These are phyloP conservation scores for Globisporangium ultimum DNA, from an alignment of 352 stramenopile genomes.

Conservation along the genomic window DNA sequence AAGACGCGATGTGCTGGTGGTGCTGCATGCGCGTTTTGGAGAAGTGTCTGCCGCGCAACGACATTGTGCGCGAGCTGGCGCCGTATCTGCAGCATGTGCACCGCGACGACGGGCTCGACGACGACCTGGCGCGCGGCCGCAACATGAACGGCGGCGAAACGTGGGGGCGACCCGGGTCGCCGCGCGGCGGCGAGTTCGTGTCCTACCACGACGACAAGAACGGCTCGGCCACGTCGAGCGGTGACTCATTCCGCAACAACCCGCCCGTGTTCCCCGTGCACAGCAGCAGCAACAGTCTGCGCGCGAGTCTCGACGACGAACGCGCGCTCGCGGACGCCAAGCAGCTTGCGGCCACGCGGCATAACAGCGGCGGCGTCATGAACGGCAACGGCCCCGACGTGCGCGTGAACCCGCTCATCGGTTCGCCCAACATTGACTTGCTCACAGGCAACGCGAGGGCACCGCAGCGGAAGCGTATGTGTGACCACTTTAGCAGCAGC, in stretches of 20 bases:
- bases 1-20: conserved; percentile 86
- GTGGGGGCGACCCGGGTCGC: conserved; percentile 42
- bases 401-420: conserved; percentile 7
- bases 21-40: conserved; percentile 87
- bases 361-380: background rate
- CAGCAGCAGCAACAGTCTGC: background rate
- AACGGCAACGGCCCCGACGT: conserved; percentile 12
- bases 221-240: conserved; percentile 39
- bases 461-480: conserved; percentile 16
- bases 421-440: conserved; percentile 13
- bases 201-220: conserved; percentile 52
- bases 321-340: conserved; percentile 24
- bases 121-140: conserved; percentile 14
- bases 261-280: conserved; percentile 32
- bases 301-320: conserved; percentile 18
- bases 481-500: conserved; percentile 13
- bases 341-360: conserved; percentile 13
- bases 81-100: conserved; percentile 86
- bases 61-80: conserved; percentile 84
- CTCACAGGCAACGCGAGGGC: background rate
- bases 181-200: conserved; percentile 41
- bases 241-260: conserved; percentile 59
- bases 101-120: conserved; percentile 61
- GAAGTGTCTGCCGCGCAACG: conserved; percentile 82
- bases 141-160: conserved; percentile 37